These are phyloP conservation scores for Hygrophorus pudorinus DNA, from an alignment of 768 basidiomycete genomes.

Conservation along the genomic window DNA sequence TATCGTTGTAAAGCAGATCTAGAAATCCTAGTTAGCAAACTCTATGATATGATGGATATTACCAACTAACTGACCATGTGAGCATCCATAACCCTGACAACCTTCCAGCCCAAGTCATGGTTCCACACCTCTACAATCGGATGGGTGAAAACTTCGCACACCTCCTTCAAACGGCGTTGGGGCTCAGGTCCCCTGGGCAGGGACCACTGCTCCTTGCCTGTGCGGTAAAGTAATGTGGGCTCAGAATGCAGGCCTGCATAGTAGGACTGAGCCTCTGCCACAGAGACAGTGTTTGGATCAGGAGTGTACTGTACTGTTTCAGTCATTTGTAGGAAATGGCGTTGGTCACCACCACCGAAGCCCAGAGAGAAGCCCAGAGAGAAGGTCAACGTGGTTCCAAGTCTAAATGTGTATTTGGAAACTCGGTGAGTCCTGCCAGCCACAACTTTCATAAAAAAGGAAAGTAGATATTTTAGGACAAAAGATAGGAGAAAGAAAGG, in stretches of 20 bases:
- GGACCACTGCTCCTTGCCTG: slow-evolving; percentile 19
- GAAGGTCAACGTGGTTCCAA: neutral
- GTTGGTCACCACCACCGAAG: slow-evolving; percentile 5
- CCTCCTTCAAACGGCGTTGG: slow-evolving; percentile 20
- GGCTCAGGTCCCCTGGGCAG: slow-evolving; percentile 13
- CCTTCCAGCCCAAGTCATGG: slow-evolving; percentile 19
- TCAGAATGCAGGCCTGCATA: slow-evolving; percentile 21
- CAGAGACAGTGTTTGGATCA: slow-evolving; percentile 12
- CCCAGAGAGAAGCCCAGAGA: slow-evolving; percentile 7
- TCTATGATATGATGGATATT: slow-evolving; percentile 18
- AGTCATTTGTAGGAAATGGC: slow-evolving; percentile 13
- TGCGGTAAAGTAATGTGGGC: slow-evolving; percentile 18
- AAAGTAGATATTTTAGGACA: no score
- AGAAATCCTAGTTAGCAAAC: slow-evolving; percentile 19
- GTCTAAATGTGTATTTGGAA: no score
- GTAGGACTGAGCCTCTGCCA: slow-evolving; percentile 17
- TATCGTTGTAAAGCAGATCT: slow-evolving; percentile 23
- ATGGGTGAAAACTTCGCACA: slow-evolving; percentile 21
- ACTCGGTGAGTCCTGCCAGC: no score
- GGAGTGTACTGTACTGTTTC: no score
- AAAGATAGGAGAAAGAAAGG: no score
- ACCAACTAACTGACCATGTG: slow-evolving; percentile 18
- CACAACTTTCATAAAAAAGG: no score
- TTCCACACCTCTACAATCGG: slow-evolving; percentile 22
- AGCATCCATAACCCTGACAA: slow-evolving; percentile 18